phyloP scores from a whole-genome alignment of 176 grass and related monocot genomes.

The Tuctoria greenei region DNA sequence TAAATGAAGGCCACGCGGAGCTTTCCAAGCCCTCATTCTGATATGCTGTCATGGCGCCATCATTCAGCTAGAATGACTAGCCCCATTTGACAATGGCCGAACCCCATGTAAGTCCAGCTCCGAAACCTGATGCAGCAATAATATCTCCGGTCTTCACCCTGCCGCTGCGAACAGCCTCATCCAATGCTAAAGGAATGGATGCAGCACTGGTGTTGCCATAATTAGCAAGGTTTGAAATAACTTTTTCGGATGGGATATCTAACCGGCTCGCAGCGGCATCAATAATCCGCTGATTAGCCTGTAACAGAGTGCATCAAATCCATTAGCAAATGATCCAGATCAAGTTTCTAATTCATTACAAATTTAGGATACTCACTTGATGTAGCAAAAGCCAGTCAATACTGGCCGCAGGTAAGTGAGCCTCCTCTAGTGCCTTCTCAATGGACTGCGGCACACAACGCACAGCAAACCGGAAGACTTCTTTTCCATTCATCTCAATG shows the following conservation, averaged over 20 bases:
- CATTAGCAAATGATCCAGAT: background rate
- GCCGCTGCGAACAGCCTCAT: slow-evolving; percentile 73
- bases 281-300: slow-evolving; percentile 92
- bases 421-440: slow-evolving; percentile 74
- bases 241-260: slow-evolving; percentile 75
- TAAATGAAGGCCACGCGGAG: slow-evolving; percentile 2
- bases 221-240: slow-evolving; percentile 90
- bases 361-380: slow-evolving; percentile 73
- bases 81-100: slow-evolving; percentile 80
- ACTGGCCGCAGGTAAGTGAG: slow-evolving; percentile 58
- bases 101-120: slow-evolving; percentile 95
- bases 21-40: slow-evolving; percentile 8
- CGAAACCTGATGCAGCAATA: slow-evolving; percentile 79
- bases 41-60: background rate
- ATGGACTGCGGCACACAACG: slow-evolving; percentile 73
- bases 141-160: slow-evolving; percentile 73
- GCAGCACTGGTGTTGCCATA: slow-evolving; percentile 93
- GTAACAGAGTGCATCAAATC: slow-evolving; percentile 20
- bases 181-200: slow-evolving; percentile 90
- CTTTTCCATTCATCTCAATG: slow-evolving; percentile 96
- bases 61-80: background rate
- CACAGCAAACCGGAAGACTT: slow-evolving; percentile 94
- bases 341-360: background rate
- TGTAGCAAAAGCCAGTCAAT: slow-evolving; percentile 93
- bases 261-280: slow-evolving; percentile 77